phyloP scores from a whole-genome alignment of 2,329 filamentous ascomycete species.

The Ascochyta koolunga region DNA sequence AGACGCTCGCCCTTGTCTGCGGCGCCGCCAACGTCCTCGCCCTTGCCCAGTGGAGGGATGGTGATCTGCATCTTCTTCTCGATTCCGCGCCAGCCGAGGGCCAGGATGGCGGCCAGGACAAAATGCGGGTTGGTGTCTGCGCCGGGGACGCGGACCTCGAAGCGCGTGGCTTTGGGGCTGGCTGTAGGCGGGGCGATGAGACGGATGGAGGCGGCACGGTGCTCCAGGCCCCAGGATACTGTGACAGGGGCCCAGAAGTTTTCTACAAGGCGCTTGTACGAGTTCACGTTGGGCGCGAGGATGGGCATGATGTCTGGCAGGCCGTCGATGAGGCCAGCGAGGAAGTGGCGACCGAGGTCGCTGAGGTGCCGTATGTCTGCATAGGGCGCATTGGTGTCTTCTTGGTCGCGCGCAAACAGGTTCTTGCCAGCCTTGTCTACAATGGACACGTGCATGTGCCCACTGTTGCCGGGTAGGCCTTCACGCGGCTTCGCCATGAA shows the following conservation, averaged over 20 bases:
- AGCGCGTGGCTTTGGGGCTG: conserved; percentile 83
- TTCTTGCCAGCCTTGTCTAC: conserved; percentile 83
- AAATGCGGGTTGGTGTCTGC: conserved; percentile 90
- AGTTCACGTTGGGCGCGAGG: conserved; percentile 93
- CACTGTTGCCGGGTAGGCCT: conserved; percentile 90
- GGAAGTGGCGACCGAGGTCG: conserved; percentile 88
- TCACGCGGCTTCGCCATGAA: conserved; percentile 98
- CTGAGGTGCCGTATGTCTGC: conserved; percentile 75
- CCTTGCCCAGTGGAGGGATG: conserved; percentile 82
- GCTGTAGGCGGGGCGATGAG: conserved; percentile 87
- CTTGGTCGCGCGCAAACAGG: conserved; percentile 74
- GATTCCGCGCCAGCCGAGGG: conserved; percentile 86
- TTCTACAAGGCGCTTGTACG: conserved; percentile 96
- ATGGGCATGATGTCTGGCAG: conserved; percentile 96
- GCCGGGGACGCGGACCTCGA: conserved; percentile 92
- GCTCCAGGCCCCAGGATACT: conserved; percentile 95
- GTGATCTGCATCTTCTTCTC: conserved; percentile 88
- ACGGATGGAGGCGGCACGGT: conserved; percentile 88
- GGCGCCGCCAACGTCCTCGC: conserved; percentile 76
- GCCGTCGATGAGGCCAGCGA: conserved; percentile 86
- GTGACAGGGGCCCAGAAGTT: conserved; percentile 99
- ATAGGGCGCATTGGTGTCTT: conserved; percentile 68
- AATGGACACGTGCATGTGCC: conserved; percentile 93
- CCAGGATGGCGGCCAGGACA: conserved; percentile 85
- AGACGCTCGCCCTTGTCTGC: conserved; percentile 76